phyloP scores from a whole-genome alignment of 2,329 filamentous ascomycete species.

The Penicillium sp. region DNA sequence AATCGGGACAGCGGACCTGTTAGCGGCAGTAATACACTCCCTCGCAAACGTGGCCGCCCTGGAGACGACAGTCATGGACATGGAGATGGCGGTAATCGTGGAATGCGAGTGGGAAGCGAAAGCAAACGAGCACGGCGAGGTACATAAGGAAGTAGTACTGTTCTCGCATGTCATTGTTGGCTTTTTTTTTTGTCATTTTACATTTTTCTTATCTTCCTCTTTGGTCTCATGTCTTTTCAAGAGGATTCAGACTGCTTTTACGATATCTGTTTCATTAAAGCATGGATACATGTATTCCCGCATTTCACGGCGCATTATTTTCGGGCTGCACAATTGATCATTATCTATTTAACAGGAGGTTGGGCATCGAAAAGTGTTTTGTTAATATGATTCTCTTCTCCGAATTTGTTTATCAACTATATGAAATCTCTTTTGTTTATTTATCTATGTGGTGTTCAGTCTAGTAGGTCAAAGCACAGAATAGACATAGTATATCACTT shows the following conservation, averaged over 20 bases:
- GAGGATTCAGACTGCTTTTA: background rate
- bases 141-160: conserved; percentile 18
- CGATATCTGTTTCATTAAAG: conserved; percentile 14
- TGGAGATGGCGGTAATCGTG: conserved; percentile 28
- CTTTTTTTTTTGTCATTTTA: background rate
- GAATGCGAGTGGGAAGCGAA: conserved; percentile 37
- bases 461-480: background rate
- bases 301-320: conserved; percentile 7
- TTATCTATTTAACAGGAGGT: background rate
- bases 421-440: background rate
- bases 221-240: background rate
- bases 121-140: conserved; percentile 41
- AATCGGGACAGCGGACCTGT: conserved; percentile 32
- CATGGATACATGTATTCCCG: conserved; percentile 9
- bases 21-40: conserved; percentile 23
- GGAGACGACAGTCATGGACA: conserved; percentile 30
- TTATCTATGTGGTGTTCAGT: background rate
- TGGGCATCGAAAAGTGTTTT: background rate
- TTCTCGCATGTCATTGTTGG: background rate
- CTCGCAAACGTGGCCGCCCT: conserved; percentile 36
- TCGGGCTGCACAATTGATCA: background rate
- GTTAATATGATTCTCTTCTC: background rate
- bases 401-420: background rate
- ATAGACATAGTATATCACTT: background rate
- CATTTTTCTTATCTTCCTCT: background rate